These are phyloP conservation scores for Actinidia arguta DNA, from an alignment of 179 eudicot species.

Conservation along the genomic window DNA sequence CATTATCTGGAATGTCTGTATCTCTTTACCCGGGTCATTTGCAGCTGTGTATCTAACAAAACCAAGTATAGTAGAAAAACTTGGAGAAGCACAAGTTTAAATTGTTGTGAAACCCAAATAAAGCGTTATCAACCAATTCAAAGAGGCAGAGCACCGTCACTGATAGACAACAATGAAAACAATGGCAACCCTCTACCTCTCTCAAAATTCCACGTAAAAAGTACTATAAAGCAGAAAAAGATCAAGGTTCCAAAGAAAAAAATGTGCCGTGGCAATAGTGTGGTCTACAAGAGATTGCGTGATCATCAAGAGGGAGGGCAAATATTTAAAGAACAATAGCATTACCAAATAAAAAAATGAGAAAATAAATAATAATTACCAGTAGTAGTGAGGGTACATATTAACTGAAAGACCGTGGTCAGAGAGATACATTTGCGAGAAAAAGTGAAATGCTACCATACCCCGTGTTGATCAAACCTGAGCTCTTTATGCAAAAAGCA, in stretches of 20 bases:
- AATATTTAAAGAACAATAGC: background rate
- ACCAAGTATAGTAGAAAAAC: background rate
- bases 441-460: background rate
- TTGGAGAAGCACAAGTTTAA: background rate
- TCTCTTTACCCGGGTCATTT: slow-evolving; percentile 70
- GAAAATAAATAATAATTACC: background rate
- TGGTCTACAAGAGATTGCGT: background rate
- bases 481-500: background rate
- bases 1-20: slow-evolving; percentile 73
- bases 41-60: slow-evolving; percentile 74
- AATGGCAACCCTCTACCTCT: background rate
- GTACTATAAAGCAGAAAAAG: background rate
- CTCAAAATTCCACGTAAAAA: background rate
- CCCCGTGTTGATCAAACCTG: background rate
- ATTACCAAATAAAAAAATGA: background rate
- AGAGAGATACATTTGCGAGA: slow-evolving; percentile 2
- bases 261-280: background rate
- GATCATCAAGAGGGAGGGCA: background rate
- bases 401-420: background rate
- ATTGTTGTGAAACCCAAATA: background rate
- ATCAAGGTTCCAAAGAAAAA: background rate
- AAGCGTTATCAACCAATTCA: background rate
- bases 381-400: background rate
- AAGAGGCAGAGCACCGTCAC: background rate
- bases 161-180: background rate